Conservation (phyloP, 2,329 filamentous ascomycete species). For the Capronia americana region DNA sequence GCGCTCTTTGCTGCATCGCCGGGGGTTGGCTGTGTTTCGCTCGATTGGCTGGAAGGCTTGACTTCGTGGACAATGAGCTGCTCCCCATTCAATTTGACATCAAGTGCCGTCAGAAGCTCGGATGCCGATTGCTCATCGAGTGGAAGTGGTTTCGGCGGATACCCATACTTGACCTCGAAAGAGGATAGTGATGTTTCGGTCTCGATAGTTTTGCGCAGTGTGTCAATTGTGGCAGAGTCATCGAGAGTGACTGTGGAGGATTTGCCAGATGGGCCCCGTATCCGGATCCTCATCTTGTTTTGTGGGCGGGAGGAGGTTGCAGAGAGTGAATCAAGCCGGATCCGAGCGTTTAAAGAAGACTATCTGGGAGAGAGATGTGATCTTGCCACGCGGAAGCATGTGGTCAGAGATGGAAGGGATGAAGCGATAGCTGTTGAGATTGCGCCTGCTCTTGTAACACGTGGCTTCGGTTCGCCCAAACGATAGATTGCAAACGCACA, state of each 20-base stretch:
- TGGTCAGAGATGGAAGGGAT: conserved; percentile 21
- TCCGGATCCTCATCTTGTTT: conserved; percentile 70
- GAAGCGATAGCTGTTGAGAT: conserved; percentile 3
- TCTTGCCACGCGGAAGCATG: conserved; percentile 21
- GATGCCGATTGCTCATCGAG: conserved; percentile 60
- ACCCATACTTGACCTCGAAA: conserved; percentile 84
- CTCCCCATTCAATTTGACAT: conserved; percentile 69
- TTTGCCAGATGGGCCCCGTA: conserved; percentile 75
- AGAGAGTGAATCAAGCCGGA: background rate
- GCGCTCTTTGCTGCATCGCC: conserved; percentile 2
- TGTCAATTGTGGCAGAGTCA: conserved; percentile 64
- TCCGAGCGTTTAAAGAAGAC: background rate
- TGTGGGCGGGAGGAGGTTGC: background rate
- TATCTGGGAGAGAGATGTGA: background rate
- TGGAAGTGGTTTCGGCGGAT: conserved; percentile 74
- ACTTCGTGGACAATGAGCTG: conserved; percentile 68
- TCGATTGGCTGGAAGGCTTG: conserved; percentile 44
- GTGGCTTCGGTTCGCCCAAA: background rate
- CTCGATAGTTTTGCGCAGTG: conserved; percentile 52
- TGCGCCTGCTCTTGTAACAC: background rate
- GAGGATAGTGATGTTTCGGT: conserved; percentile 67
- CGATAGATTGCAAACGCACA: background rate
- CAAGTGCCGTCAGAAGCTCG: conserved; percentile 61
- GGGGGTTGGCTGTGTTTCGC: conserved; percentile 3
- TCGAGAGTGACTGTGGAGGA: conserved; percentile 69